Evolutionary conservation across 352 stramenopile species (phyloP).

Genomic region (Hyaloperonospora brassicae): DNA sequence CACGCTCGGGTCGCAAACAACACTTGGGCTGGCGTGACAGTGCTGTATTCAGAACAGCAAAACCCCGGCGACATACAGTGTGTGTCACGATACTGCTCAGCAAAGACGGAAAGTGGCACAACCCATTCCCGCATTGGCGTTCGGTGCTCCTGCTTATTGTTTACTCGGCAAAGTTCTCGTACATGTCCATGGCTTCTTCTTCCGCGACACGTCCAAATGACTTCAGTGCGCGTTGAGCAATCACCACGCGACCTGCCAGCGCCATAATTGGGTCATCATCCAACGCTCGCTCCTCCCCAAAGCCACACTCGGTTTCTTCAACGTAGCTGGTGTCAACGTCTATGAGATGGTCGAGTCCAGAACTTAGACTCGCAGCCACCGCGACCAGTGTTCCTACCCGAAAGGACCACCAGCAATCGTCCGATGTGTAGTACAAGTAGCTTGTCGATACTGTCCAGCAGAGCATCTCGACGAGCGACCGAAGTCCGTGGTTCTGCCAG

Average conservation of each 20-base stretch:
- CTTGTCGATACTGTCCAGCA: slow-evolving; percentile 49
- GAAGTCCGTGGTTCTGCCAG: slow-evolving; percentile 44
- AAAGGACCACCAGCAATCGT: slow-evolving; percentile 47
- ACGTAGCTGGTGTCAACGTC: slow-evolving; percentile 44
- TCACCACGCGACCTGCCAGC: slow-evolving; percentile 32
- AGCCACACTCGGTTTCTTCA: slow-evolving; percentile 35
- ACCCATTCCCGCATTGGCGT: slow-evolving; percentile 9
- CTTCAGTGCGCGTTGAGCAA: slow-evolving; percentile 30
- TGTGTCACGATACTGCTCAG: too few relatives aligned
- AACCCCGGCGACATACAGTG: too few relatives aligned
- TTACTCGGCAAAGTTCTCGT: slow-evolving; percentile 60
- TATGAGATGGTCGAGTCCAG: slow-evolving; percentile 46
- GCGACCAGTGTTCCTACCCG: slow-evolving; percentile 47
- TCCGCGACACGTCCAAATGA: slow-evolving; percentile 23
- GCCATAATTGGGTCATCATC: slow-evolving; percentile 42
- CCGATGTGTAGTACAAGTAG: slow-evolving; percentile 51
- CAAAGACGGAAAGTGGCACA: neutral
- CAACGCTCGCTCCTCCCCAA: slow-evolving; percentile 46
- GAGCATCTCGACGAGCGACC: slow-evolving; percentile 55
- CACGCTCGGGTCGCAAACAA: too few relatives aligned
- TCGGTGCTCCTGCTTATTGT: slow-evolving; percentile 1
- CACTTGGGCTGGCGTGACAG: too few relatives aligned
- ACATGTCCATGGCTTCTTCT: slow-evolving; percentile 54
- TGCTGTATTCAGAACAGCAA: too few relatives aligned
- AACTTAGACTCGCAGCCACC: slow-evolving; percentile 41